Evolutionary conservation across 345 rosid genomes (phyloP).

Genomic region (Gossypium stocksii): DNA sequence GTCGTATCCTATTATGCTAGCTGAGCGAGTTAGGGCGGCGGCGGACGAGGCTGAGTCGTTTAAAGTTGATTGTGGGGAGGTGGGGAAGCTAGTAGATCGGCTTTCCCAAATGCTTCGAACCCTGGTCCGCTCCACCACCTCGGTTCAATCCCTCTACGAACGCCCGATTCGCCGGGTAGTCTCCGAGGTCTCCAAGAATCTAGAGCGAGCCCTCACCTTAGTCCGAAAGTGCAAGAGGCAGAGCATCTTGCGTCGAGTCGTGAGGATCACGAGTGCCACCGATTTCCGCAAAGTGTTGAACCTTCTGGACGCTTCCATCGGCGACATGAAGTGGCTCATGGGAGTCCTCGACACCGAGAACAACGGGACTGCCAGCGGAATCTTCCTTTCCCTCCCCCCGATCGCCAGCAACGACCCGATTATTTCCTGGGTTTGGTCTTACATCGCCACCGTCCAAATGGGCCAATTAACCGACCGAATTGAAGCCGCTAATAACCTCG

Average conservation of each 20-base stretch:
- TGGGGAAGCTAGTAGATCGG: constrained; percentile 54
- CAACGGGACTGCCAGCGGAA: constrained; percentile 45
- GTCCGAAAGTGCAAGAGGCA: constrained; percentile 73
- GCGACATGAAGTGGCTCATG: constrained; percentile 78
- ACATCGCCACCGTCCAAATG: constrained; percentile 52
- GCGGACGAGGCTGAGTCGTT: constrained; percentile 61
- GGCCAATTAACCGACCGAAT: constrained; percentile 50
- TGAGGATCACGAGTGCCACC: constrained; percentile 54
- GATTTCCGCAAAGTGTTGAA: constrained; percentile 63
- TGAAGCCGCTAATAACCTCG: constrained; percentile 74
- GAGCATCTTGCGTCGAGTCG: constrained; percentile 56
- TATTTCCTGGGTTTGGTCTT: constrained; percentile 88
- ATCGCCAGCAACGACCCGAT: constrained; percentile 88
- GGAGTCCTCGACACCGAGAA: constrained; percentile 50
- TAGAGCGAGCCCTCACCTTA: constrained; percentile 52
- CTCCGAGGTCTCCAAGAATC: constrained; percentile 48
- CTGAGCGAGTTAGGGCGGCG: constrained; percentile 57
- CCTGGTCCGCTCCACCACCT: constrained; percentile 42
- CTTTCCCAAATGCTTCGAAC: constrained; percentile 61
- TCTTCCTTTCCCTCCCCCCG: constrained; percentile 68
- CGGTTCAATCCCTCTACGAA: constrained; percentile 55
- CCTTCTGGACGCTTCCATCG: constrained; percentile 72
- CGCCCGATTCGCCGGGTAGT: constrained; percentile 72
- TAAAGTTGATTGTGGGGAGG: constrained; percentile 49
- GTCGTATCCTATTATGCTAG: constrained; percentile 38